These are phyloP conservation scores for Fusarium globosum DNA, from an alignment of 2,329 filamentous ascomycete species.

Conservation along the genomic window DNA sequence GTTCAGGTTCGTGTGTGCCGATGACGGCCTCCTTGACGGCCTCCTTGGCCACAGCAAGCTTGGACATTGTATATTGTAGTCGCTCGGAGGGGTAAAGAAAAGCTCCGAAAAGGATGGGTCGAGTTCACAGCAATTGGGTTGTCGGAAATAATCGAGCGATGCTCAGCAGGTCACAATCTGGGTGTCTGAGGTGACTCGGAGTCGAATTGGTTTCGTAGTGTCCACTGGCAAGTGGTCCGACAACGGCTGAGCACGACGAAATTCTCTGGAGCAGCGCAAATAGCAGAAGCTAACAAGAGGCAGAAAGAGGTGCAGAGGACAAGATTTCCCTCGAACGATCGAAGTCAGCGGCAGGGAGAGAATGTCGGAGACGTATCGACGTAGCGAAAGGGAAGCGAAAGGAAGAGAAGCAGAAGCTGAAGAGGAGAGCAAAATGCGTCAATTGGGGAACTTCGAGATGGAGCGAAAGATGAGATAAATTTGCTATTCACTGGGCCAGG, in stretches of 20 bases:
- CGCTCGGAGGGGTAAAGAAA: conserved; percentile 32
- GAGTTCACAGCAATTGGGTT: conserved; percentile 37
- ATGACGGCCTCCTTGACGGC: conserved; percentile 84
- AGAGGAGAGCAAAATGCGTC: conserved; percentile 42
- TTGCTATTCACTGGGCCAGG: conserved; percentile 39
- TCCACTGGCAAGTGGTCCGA: conserved; percentile 32
- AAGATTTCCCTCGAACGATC: conserved; percentile 26
- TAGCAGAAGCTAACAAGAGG: conserved; percentile 16
- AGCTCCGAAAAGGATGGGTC: conserved; percentile 16
- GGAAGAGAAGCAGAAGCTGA: conserved; percentile 21
- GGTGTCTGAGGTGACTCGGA: conserved; percentile 3
- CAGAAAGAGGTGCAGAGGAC: conserved; percentile 13
- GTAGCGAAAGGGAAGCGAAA: conserved; percentile 19
- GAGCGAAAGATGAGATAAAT: conserved; percentile 47
- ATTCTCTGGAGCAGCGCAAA: conserved; percentile 24
- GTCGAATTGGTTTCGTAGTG: conserved; percentile 20
- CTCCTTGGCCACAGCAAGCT: conserved; percentile 68
- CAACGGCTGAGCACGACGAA: conserved; percentile 26
- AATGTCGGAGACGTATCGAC: conserved; percentile 26
- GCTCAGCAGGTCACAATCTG: conserved; percentile 16
- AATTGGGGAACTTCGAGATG: conserved; percentile 44
- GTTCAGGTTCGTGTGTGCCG: conserved; percentile 66
- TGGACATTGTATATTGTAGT: conserved; percentile 49
- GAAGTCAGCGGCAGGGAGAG: conserved; percentile 24
- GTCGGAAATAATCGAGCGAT: conserved; percentile 18